Conservation (phyloP, 805 yeast genomes). For the Ogataea naganishii region DNA sequence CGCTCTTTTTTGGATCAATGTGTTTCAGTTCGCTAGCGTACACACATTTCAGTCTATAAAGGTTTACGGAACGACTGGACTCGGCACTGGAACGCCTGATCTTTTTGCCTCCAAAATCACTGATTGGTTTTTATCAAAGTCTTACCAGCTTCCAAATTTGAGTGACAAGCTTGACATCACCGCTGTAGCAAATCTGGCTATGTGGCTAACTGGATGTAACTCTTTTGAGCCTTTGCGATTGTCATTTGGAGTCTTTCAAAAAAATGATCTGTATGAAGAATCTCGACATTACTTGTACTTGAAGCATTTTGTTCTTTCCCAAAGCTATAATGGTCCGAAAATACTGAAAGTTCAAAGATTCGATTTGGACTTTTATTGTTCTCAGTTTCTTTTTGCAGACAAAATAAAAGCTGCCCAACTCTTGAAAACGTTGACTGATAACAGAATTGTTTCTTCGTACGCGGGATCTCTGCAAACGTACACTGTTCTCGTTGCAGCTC, state of each 20-base stretch:
- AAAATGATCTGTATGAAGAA: too few species aligned
- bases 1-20: constrained; percentile 43
- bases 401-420: too few species aligned
- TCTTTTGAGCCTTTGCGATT: too few species aligned
- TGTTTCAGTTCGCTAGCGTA: constrained; percentile 27
- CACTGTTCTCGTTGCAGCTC: too few species aligned
- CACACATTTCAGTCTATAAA: constrained; percentile 22
- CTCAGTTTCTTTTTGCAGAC: too few species aligned
- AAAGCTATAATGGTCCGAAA: background rate
- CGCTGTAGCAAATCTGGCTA: constrained; percentile 25
- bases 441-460: too few species aligned
- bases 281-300: background rate
- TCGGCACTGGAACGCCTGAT: constrained; percentile 7
- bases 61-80: constrained; percentile 10
- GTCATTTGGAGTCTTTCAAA: too few species aligned
- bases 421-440: too few species aligned
- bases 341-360: background rate
- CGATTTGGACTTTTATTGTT: background rate
- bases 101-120: constrained; percentile 22
- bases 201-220: constrained; percentile 35
- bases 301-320: background rate
- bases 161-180: constrained; percentile 7
- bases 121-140: constrained; percentile 45
- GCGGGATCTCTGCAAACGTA: too few species aligned
- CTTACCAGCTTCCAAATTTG: constrained; percentile 23